A percentile compares a stretch with the other conserved stretches of the same genome.
Evolutionary conservation across 1,139 yeast species (phyloP).

Genomic region (Diutina siamensis): DNA sequence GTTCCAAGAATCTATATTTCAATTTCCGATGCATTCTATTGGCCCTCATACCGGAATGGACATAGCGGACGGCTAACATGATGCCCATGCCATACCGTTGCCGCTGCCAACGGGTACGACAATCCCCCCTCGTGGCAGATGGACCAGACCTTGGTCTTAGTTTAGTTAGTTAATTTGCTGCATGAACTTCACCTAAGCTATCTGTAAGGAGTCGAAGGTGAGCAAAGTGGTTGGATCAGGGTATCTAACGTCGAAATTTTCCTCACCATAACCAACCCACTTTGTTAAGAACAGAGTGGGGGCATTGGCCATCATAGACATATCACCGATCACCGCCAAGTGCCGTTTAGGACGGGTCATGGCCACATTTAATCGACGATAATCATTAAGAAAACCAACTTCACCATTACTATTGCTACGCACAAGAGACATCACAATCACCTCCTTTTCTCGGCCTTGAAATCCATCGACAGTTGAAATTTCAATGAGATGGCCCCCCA

Average conservation of each 20-base stretch:
- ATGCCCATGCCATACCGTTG: no score
- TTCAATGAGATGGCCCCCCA: constrained; percentile 14
- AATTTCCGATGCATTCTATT: no score
- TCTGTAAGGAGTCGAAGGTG: constrained; percentile 1
- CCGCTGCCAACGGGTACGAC: no score
- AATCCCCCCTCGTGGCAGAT: no score
- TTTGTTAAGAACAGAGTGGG: constrained; percentile 36
- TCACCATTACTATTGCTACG: constrained; percentile 39
- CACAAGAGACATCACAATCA: constrained; percentile 45
- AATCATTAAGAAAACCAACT: constrained; percentile 69
- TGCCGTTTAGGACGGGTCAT: constrained; percentile 87
- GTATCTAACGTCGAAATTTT: constrained; percentile 56
- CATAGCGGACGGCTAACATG: not conserved
- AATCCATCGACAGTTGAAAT: constrained; percentile 37
- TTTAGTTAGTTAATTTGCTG: no score
- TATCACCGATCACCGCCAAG: constrained; percentile 75
- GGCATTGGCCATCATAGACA: constrained; percentile 43
- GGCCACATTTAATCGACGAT: constrained; percentile 73
- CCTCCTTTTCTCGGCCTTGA: constrained; percentile 65
- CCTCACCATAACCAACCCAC: constrained; percentile 70
- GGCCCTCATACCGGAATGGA: not conserved
- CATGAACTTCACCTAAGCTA: not conserved
- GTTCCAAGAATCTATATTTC: no score
- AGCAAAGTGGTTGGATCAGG: constrained; percentile 32
- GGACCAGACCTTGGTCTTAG: no score